Evolutionary conservation across 2,329 filamentous ascomycete species (phyloP), one percentile per base, ranked within the genome.

Genomic region (Shiraia bambusicola): DNA sequence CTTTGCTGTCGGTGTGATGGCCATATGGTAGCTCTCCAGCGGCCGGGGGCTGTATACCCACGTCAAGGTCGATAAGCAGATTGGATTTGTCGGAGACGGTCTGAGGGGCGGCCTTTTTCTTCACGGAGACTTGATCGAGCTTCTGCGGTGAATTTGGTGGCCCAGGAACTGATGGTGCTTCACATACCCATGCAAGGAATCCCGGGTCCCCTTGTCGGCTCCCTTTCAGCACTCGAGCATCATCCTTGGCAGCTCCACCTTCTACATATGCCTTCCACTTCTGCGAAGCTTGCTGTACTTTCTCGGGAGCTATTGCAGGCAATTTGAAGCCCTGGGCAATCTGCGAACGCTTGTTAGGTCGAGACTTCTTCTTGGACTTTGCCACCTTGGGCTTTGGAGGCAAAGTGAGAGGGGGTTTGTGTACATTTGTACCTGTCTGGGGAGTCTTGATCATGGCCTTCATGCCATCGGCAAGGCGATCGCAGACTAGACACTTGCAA

Each of bases 401-500:
- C 19, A 5, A 8, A 22, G 8, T 22, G 19, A 8, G 19, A 8
- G 8, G 19, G 19, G 29, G 6, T 19, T n/a, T 9, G 10, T 9
- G 28, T 9, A 25, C 4, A 8, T 13, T 34, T 0, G 31, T 35
- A 3, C 37, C 37, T 11, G 48, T 55, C 2, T 45, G 35, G 4
- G 34, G 25, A 12, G 51, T 33, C 39, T 63, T 66, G 24, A 68
- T 27, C 34, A 65, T 51, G 1, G 58, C 46, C 25, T 57, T 56
- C 15, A 43, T 43, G 3, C 63, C 63, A 16, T 52, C 49, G 28
- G 38, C 49, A 11, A 54, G 51, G 24, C 45, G 45, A 9, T 62
- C 58, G 34, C 65, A 68, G 9, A 40, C 48, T 2, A 46, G 42
- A 37, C 65, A 69, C 22, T 39, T 53, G 47, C 65, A 67, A 1